Evolutionary conservation across 2,329 filamentous ascomycete genomes (phyloP).

Genomic region (Diplodia sapinea): DNA sequence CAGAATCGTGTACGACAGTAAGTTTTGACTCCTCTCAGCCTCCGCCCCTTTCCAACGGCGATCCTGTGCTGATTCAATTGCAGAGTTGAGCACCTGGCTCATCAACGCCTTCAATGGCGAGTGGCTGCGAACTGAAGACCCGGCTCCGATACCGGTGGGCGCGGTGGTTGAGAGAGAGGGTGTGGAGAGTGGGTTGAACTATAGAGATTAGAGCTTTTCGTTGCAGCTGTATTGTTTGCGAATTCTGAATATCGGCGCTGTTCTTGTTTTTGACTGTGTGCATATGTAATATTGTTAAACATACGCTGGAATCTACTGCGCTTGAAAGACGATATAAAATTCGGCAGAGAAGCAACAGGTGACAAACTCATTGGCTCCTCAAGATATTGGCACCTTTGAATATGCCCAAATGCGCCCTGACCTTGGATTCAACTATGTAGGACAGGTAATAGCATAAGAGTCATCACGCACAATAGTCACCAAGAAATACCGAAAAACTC

Average conservation of each 20-base stretch:
- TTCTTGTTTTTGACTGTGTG: neutral
- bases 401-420: too few species aligned
- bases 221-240: neutral
- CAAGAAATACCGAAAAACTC: neutral
- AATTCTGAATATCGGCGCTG: neutral
- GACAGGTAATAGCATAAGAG: neutral
- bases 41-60: neutral
- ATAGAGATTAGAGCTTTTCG: neutral
- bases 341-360: too few species aligned
- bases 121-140: constrained; percentile 70
- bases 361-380: too few species aligned
- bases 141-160: constrained; percentile 49
- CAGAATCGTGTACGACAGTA: constrained; percentile 88
- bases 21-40: constrained; percentile 50
- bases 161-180: constrained; percentile 4
- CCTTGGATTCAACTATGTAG: neutral
- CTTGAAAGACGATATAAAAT: neutral
- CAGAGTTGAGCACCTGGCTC: constrained; percentile 86
- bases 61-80: constrained; percentile 10
- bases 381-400: too few species aligned
- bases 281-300: neutral
- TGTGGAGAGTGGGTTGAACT: neutral
- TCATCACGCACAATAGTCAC: neutral
- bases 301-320: neutral
- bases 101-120: constrained; percentile 98